A percentile compares a stretch with the other conserved stretches of the same genome.
Conservation (phyloP, 2,329 filamentous ascomycete genomes). For the Ambrosiella beaveri region DNA sequence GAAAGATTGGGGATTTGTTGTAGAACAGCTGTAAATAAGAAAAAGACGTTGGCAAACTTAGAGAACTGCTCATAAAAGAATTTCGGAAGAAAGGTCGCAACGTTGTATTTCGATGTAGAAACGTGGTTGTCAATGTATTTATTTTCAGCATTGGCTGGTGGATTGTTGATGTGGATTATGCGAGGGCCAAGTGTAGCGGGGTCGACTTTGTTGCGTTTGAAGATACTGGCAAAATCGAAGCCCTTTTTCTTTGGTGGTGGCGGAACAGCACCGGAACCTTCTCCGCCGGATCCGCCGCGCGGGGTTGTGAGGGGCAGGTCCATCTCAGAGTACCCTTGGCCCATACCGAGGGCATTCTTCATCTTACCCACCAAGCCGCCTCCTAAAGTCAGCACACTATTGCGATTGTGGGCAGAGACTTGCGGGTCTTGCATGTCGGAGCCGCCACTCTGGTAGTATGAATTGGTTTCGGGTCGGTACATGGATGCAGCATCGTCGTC, state of each 20-base stretch:
- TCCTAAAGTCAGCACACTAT: constrained; percentile 74
- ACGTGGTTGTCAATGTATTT: constrained; percentile 95
- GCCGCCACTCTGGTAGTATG: constrained; percentile 64
- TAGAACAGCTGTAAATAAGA: constrained; percentile 86
- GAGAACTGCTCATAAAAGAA: constrained; percentile 98
- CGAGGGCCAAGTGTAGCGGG: constrained; percentile 81
- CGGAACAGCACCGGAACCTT: constrained; percentile 22
- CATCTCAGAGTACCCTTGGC: constrained; percentile 87
- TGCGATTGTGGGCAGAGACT: constrained; percentile 53
- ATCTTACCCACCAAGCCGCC: constrained; percentile 74
- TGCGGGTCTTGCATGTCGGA: constrained; percentile 17
- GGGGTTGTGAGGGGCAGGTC: constrained; percentile 80
- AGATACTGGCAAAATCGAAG: constrained; percentile 61
- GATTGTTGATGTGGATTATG: constrained; percentile 91
- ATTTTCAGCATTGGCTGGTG: constrained; percentile 72
- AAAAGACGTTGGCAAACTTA: constrained; percentile 98
- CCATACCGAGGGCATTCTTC: constrained; percentile 83
- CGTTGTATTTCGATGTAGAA: constrained; percentile 94
- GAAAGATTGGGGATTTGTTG: constrained; percentile 94
- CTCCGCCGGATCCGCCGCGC: constrained; percentile 22
- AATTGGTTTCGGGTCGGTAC: constrained; percentile 57
- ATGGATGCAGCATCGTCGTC: constrained; percentile 48
- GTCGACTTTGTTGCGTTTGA: constrained; percentile 69
- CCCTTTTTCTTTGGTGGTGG: constrained; percentile 32
- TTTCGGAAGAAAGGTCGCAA: constrained; percentile 83